These are phyloP conservation scores for Fusarium foetens DNA, from an alignment of 2,329 filamentous ascomycete species.

Conservation along the genomic window DNA sequence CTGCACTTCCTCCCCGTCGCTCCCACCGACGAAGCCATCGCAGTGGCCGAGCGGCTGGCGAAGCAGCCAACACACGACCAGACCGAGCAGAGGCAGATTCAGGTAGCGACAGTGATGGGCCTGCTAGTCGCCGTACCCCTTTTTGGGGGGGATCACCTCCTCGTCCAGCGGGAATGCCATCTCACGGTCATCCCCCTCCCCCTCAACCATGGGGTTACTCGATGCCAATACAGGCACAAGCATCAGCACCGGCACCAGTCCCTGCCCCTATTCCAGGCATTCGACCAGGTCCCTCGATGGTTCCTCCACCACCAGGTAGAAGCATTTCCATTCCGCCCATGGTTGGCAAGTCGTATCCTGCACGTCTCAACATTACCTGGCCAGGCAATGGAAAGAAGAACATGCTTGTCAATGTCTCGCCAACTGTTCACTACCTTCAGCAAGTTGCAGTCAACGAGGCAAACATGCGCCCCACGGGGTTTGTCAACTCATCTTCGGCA, in stretches of 20 bases:
- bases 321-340: constrained; percentile 9
- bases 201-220: constrained; percentile 19
- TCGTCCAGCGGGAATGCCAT: constrained; percentile 11
- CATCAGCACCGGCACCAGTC: not conserved
- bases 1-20: constrained; percentile 19
- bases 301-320: constrained; percentile 12
- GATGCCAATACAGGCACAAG: not conserved
- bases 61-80: constrained; percentile 21
- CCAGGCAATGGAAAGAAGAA: constrained; percentile 45
- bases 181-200: constrained; percentile 3
- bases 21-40: constrained; percentile 22
- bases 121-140: constrained; percentile 6
- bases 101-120: constrained; percentile 13
- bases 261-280: constrained; percentile 1
- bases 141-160: constrained; percentile 11
- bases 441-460: constrained; percentile 37
- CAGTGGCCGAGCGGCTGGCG: constrained; percentile 15
- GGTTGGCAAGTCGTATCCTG: constrained; percentile 26
- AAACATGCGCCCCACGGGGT: constrained; percentile 22
- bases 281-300: not conserved
- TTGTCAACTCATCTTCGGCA: constrained; percentile 3
- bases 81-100: constrained; percentile 16
- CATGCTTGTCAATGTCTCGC: constrained; percentile 44
- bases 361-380: constrained; percentile 46
- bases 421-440: constrained; percentile 49